Base-by-base conservation (phyloP, 257 asterid species). In the Plantago elongata region DNA sequence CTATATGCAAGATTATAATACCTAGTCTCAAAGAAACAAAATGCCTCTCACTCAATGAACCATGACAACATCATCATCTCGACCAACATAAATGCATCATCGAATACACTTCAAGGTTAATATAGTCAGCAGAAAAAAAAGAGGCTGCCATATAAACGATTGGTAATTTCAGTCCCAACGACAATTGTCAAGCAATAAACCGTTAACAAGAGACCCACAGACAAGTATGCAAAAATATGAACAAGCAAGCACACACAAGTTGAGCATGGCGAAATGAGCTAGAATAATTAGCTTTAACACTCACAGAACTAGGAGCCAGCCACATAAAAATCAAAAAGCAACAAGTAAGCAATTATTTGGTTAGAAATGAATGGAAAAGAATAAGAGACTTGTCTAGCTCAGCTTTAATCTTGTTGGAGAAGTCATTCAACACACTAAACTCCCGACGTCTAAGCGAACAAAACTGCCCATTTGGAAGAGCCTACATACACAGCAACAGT, bases 341-440 rank as follows among this genome's bases (percentile, higher is more conserved):
- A 54, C 11, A 54, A 12, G 59, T 7, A 10, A 1, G 6, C 27
- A 22, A 22, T 22, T 22, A 22, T 22, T 22, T 22, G 27, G n/a
- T n/a, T n/a, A n/a, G n/a, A n/a, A n/a, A n/a, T n/a, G n/a, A n/a
- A n/a, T n/a, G n/a, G 27, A 22, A 22, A 22, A 22, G 27, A 22
- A 11, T 5, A 54, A 27, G 14, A 54, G 42, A 83, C 95, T 82
- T 83, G 13, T 74, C 75, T 43, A 78, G 74, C 76, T 87, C 92
- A 6, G 84, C 94, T 76, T 81, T 89, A 61, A 89, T 47, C 69
- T 84, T 84, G 66, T 83, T 69, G 45, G 97, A 87, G 73, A 89
- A 78, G 56, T 89, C 94, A 68, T 78, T 83, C 45, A 89, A 70
- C 40, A 83, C 84, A 57, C 97, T 71, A 76, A 84, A 87, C 46